Evolutionary conservation across 305 asterid species (phyloP), one percentile per base, ranked within the genome.

Genomic region (Withania somnifera): DNA sequence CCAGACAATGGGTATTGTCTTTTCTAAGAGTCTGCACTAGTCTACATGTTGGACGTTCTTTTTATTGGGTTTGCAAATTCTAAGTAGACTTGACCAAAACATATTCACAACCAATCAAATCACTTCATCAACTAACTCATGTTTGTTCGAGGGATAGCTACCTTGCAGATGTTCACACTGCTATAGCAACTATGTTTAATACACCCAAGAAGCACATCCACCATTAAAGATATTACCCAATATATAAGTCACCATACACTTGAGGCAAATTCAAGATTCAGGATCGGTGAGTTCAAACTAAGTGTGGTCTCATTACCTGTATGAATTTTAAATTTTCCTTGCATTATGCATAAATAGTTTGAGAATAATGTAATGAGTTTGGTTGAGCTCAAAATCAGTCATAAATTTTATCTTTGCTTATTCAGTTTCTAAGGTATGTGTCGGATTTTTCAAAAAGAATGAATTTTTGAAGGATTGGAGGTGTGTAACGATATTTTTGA

Each of bases 1-100:
- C 91, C 85, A 84, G 87, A 84, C 89, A 90, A n/a, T 85, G 87
- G 68, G 89, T 85, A 87, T 85, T 76, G 91, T 89, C 92, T 81
- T 89, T 84, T 86, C 86, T 84, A 87, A 84, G 60, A 81, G 84
- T 85, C 89, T 90, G 82, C 82, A 77, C 87, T 82, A 66, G 52
- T 56, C 82, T 81, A 38, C 51, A 36, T 47, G 36, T 47, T 73
- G 26, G 79, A 82, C 80, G 5, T 84, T 77, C 64, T 54, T 78
- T 71, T 38, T 84, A 40, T 52, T 80, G 77, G 78, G 30, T 53
- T 77, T 45, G 81, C 80, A 75, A 63, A 52, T 36, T 60, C 57
- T 40, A 14, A 19, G 30, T 77, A 47, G 73, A 63, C 64, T 68
- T 69, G 85, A 78, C 84, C 80, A 80, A 76, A 79, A 40, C 47